A percentile compares a stretch with the other conserved stretches of the same genome.
Evolutionary conservation across 2,329 filamentous ascomycete genomes (phyloP).

Genomic region (Periconia digitata): DNA sequence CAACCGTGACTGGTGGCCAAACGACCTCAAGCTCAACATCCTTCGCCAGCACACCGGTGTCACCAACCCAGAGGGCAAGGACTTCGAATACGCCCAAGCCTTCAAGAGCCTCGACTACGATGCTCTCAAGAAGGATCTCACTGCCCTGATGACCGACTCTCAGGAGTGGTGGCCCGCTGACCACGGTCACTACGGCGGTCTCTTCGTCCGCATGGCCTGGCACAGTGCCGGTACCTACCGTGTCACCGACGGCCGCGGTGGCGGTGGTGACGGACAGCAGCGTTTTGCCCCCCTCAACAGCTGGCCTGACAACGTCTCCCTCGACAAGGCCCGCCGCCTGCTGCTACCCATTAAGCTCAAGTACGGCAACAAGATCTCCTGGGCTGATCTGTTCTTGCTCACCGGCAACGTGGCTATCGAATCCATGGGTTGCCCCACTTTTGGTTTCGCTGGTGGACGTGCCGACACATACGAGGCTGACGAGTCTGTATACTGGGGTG

Average conservation of each 20-base stretch:
- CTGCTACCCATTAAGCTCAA: constrained; percentile 84
- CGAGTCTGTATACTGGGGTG: constrained; percentile 76
- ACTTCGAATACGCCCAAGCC: constrained; percentile 72
- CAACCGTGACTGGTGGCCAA: constrained; percentile 76
- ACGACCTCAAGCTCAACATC: constrained; percentile 67
- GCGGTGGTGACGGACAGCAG: constrained; percentile 73
- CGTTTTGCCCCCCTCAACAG: constrained; percentile 79
- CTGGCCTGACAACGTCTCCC: constrained; percentile 77
- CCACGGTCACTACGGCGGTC: constrained; percentile 77
- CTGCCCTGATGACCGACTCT: constrained; percentile 73
- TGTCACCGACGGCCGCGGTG: constrained; percentile 72
- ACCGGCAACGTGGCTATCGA: constrained; percentile 77
- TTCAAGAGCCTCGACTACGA: constrained; percentile 73
- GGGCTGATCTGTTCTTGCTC: constrained; percentile 72
- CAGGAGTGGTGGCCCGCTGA: constrained; percentile 83
- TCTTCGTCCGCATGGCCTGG: constrained; percentile 82
- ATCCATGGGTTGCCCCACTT: constrained; percentile 72
- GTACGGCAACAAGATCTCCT: constrained; percentile 81
- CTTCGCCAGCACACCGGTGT: constrained; percentile 69
- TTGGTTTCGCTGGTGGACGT: constrained; percentile 74
- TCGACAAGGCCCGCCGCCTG: constrained; percentile 79
- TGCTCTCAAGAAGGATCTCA: constrained; percentile 72
- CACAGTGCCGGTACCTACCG: constrained; percentile 80
- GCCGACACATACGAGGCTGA: constrained; percentile 74
- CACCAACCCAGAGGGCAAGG: constrained; percentile 64